Conservation (phyloP, 1,139 yeast genomes). For the Geotrichum candidum region DNA sequence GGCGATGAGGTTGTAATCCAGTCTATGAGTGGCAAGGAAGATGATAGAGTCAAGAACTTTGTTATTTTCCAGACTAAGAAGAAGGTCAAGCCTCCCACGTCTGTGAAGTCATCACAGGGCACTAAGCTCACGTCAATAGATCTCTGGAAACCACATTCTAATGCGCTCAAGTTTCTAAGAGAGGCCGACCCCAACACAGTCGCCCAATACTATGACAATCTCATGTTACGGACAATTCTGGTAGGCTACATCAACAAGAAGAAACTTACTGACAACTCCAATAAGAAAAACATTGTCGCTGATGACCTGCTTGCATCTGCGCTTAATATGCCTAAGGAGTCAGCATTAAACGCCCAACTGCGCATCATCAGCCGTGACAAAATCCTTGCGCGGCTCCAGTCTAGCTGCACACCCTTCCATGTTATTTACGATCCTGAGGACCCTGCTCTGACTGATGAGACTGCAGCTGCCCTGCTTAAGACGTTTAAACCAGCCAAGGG, state of each 20-base stretch:
- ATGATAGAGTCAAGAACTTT: conserved; percentile 51
- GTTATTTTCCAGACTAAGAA: conserved; percentile 53
- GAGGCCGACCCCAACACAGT: conserved; percentile 37
- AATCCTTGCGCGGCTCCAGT: conserved; percentile 45
- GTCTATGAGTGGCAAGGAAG: conserved; percentile 45
- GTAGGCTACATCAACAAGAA: conserved; percentile 51
- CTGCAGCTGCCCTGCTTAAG: conserved; percentile 30
- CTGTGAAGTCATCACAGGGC: conserved; percentile 1
- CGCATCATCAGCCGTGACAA: conserved; percentile 43
- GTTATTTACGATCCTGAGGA: conserved; percentile 48
- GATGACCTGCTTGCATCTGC: conserved; percentile 44
- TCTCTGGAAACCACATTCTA: conserved; percentile 28
- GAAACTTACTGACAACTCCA: conserved; percentile 46
- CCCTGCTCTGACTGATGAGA: conserved; percentile 24
- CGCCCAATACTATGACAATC: conserved; percentile 43
- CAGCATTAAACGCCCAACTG: conserved; percentile 8
- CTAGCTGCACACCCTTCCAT: conserved; percentile 53
- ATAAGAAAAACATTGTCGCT: conserved; percentile 45
- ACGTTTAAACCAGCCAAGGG: conserved; percentile 46
- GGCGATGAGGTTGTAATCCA: conserved; percentile 64
- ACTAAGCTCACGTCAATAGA: conserved; percentile 23
- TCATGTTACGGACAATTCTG: conserved; percentile 49
- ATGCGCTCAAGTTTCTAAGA: conserved; percentile 41
- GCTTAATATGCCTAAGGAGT: conserved; percentile 24
- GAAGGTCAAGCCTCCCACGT: conserved; percentile 18